Conservation (phyloP, 2,329 filamentous ascomycete genomes). For the Diatrype stigma region DNA sequence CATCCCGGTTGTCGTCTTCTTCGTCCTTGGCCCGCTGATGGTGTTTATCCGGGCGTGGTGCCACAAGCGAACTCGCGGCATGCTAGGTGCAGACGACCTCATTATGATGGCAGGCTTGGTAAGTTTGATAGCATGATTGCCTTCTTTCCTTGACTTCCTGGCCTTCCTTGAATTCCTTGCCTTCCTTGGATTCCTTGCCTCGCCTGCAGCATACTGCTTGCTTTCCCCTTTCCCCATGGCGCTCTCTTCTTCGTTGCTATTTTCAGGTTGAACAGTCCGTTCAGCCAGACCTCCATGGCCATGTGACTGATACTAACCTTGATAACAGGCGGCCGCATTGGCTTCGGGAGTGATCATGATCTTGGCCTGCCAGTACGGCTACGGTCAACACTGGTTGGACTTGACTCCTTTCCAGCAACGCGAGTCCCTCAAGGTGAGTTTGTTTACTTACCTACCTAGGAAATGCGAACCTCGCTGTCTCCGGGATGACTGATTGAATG, state of each 20-base stretch:
- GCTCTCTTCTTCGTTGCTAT: no score
- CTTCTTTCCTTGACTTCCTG: no score
- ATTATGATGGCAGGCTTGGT: constrained; percentile 23
- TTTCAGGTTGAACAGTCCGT: no score
- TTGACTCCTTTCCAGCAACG: constrained; percentile 15
- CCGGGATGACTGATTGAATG: neutral
- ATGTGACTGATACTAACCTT: constrained; percentile 6
- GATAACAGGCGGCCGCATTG: constrained; percentile 19
- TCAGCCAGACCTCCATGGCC: no score
- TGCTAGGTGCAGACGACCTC: constrained; percentile 24
- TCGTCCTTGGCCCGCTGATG: constrained; percentile 20
- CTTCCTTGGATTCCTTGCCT: no score
- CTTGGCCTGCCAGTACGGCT: constrained; percentile 24
- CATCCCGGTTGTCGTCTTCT: constrained; percentile 21
- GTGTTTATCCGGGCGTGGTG: constrained; percentile 25
- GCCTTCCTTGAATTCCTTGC: no score
- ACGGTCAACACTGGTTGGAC: constrained; percentile 19
- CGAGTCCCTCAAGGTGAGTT: constrained; percentile 23
- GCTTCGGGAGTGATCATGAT: constrained; percentile 21
- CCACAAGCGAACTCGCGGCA: constrained; percentile 17
- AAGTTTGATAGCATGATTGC: constrained; percentile 1
- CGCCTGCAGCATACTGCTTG: no score
- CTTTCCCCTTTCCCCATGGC: no score
- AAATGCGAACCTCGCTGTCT: neutral
- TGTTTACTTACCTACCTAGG: neutral